Conservation (phyloP, 2,329 filamentous ascomycete species). For the Penicillium hesseltinei region DNA sequence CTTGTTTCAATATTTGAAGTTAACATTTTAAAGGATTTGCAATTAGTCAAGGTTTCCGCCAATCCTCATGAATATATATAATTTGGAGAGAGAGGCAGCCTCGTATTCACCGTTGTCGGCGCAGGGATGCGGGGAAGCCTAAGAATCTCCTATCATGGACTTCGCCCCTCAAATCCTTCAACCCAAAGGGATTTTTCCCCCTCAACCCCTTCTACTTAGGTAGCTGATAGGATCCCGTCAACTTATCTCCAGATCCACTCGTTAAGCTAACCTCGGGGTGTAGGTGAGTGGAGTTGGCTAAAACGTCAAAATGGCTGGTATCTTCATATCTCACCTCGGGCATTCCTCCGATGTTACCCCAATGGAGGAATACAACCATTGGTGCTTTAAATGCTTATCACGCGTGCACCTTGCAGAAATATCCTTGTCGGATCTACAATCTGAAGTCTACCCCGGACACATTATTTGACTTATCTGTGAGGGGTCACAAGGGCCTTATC, state of each 20-base stretch:
- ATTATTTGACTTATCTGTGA: slow-evolving; percentile 11
- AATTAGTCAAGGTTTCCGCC: neutral
- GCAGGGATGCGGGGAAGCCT: neutral
- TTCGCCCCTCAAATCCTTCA: neutral
- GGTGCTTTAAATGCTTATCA: slow-evolving; percentile 7
- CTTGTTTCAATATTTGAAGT: slow-evolving; percentile 8
- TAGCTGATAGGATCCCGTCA: neutral
- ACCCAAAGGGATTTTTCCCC: neutral
- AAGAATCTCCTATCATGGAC: slow-evolving; percentile 1
- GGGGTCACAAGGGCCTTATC: slow-evolving; percentile 3
- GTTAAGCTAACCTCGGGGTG: neutral
- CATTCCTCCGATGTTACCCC: slow-evolving; percentile 3
- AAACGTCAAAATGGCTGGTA: neutral
- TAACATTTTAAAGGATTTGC: neutral
- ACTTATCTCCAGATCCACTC: neutral
- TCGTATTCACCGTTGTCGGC: neutral
- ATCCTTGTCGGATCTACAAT: slow-evolving; percentile 9
- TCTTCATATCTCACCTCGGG: neutral
- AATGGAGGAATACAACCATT: slow-evolving; percentile 1
- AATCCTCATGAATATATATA: neutral
- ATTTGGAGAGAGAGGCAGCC: neutral
- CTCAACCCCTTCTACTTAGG: no score
- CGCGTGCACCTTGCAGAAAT: neutral
- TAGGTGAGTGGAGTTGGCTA: neutral
- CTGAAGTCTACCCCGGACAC: neutral